Base-by-base conservation (phyloP, 768 basidiomycete species). In the Cyclocybe aegerita region DNA sequence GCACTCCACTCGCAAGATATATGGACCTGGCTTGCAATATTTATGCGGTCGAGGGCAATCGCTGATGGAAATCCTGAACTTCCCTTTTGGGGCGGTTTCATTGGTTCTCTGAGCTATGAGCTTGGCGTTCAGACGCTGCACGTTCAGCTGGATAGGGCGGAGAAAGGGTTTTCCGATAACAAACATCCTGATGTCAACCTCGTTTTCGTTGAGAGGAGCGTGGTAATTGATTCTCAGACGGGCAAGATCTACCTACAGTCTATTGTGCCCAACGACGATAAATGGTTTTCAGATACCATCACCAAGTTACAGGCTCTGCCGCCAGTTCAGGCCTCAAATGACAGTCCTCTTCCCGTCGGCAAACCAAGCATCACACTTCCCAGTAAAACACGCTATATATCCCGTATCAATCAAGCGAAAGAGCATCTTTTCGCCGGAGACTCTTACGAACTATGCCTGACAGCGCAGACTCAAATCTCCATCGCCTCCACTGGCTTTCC, bases 401-500 rank as follows among this genome's bases (percentile, higher is more conserved):
- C 78, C 23, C 80, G 80, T 12, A 93, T 97, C 56, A 70, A 79
- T 14, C 62, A 72, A 46, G 88, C 90, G 9, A 83, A 92, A 61
- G 83, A 90, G 48, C 76, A 79, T 53, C 80, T 97, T 35, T 86
- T 77, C 52, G 76, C 85, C 30, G 95, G 95, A 3, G 89, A 97
- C 62, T 91, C 91, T 2, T 98, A 98, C 68, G 95, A 98, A 65
- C 78, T 98, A 33, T 97, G 94, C 56, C 72, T 97, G 31, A 97
- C 95, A 1, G 86, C 88, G 4, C 80, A 75, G 9, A 89, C 88
- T 14, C 77, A 66, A 33, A 74, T 92, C 43, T 68, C 74, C 9
- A 60, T 83, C 38, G 77, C 78, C 31, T 57, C 65, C 30, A 46
- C 57, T 7, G 53, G 61, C 37, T 39, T 52, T 31, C 41, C 39